phyloP scores from a whole-genome alignment of 208 protist species.

The Herpetomonas tarakana region DNA sequence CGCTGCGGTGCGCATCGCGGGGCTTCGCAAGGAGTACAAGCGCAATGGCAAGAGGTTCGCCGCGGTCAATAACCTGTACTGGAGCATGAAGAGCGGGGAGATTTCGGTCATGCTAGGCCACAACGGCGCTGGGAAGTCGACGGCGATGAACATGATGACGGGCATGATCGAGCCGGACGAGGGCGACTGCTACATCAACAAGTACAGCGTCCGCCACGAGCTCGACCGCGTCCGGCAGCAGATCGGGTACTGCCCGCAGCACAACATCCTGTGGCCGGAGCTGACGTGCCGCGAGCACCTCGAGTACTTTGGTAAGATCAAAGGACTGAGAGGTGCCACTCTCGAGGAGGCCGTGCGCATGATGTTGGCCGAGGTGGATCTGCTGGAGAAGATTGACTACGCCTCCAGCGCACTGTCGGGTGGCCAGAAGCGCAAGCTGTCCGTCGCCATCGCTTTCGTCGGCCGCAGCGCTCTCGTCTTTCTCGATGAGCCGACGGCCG shows the following conservation, averaged over 20 bases:
- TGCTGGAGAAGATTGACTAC: slow-evolving; percentile 33
- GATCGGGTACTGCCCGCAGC: slow-evolving; percentile 62
- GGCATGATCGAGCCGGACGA: slow-evolving; percentile 37
- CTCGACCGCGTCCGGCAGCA: slow-evolving; percentile 39
- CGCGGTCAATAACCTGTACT: slow-evolving; percentile 63
- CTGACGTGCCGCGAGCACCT: slow-evolving; percentile 89
- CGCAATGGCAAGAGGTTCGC: slow-evolving; percentile 21
- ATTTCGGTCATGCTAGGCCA: slow-evolving; percentile 68
- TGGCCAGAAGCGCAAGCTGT: slow-evolving; percentile 67
- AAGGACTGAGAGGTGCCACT: slow-evolving; percentile 40
- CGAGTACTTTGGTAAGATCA: slow-evolving; percentile 85
- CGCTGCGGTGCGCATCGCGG: slow-evolving; percentile 20
- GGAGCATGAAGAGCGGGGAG: slow-evolving; percentile 34
- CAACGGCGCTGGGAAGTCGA: slow-evolving; percentile 68
- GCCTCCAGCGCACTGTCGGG: slow-evolving; percentile 24
- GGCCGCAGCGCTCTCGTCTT: slow-evolving; percentile 48
- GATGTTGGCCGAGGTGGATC: slow-evolving; percentile 30
- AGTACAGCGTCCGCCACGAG: slow-evolving; percentile 33
- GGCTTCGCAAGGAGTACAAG: slow-evolving; percentile 31
- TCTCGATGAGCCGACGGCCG: slow-evolving; percentile 75
- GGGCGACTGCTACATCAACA: slow-evolving; percentile 59
- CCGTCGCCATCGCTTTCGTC: slow-evolving; percentile 59
- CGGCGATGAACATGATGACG: slow-evolving; percentile 49
- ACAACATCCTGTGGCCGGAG: slow-evolving; percentile 50
- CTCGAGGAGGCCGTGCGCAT: slow-evolving; percentile 22